Evolutionary conservation across 257 asterid genomes (phyloP), one percentile per base, ranked within the genome.

Genomic region (Solanum bulbocastanum): DNA sequence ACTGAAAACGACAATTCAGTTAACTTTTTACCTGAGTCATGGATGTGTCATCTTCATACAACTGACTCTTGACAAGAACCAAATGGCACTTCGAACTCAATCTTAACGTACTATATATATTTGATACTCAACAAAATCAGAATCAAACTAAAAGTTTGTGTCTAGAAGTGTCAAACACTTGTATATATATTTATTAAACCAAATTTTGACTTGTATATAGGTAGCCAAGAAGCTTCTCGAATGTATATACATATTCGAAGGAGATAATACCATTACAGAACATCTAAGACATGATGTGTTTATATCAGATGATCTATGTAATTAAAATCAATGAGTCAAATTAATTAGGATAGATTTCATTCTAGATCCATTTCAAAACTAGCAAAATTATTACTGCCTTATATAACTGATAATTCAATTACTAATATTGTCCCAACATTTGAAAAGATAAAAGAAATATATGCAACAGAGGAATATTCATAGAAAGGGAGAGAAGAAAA

Each of bases 401-500:
- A 42, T 44, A 79, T 42, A 79, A 81, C 42, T 46, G 27, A 79
- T 30, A 46, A 81, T 81, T 62, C 85, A 81, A 81, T 81, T 46
- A 62, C 71, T 62, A 46, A 46, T 16, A 49, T 81, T 46, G 22
- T 81, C 85, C 65, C 66, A 46, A 58, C 6, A 68, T 22, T 25
- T 11, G 36, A 58, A 33, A 20, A 44, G 16, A 39, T 42, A 33
- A 25, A 69, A 71, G 78, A 60, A 87, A 69, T 72, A 62, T 87
- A 88, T 87, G 71, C 66, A 36, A 88, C 88, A 84, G 60, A 56
- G 83, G 74, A 88, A 87, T 89, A 86, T 86, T 65, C 88, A 72
- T 87, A 84, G 35, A 11, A 25, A 83, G 36, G 86, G 85, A 71
- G 83, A 15, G 46, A 83, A 44, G 84, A 87, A 68, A 13, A 83